Evolutionary conservation across 345 rosid species (phyloP).

Genomic region (Arabidopsis arenosa): DNA sequence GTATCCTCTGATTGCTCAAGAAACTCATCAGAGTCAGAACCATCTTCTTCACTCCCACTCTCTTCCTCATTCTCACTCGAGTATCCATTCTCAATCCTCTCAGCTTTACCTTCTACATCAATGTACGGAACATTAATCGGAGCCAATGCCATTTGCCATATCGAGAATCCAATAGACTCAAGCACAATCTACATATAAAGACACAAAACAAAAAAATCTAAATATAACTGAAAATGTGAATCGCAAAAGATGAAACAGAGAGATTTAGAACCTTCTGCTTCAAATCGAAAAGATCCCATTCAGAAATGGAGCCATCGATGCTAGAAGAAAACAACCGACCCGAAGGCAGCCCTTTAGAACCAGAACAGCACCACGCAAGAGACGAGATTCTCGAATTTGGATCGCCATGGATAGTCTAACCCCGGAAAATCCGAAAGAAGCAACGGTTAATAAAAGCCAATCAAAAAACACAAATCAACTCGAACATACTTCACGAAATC

Average conservation of each 20-base stretch:
- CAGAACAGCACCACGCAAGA: slow-evolving; percentile 74
- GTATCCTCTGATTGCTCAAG: slow-evolving; percentile 45
- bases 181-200: slow-evolving; percentile 62
- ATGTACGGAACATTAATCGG: slow-evolving; percentile 40
- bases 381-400: slow-evolving; percentile 79
- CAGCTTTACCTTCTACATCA: slow-evolving; percentile 43
- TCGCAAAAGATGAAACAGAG: background rate
- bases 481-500: slow-evolving; percentile 40
- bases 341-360: slow-evolving; percentile 58
- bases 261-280: slow-evolving; percentile 68
- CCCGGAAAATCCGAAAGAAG: slow-evolving; percentile 20
- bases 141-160: slow-evolving; percentile 93
- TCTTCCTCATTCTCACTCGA: slow-evolving; percentile 44
- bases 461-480: slow-evolving; percentile 43
- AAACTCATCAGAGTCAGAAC: slow-evolving; percentile 55
- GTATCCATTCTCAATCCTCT: slow-evolving; percentile 58
- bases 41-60: slow-evolving; percentile 66
- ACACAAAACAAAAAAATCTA: background rate
- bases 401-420: slow-evolving; percentile 83
- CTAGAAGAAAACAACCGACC: slow-evolving; percentile 86
- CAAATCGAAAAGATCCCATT: slow-evolving; percentile 88
- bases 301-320: slow-evolving; percentile 82
- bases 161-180: slow-evolving; percentile 74
- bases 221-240: background rate
- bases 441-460: slow-evolving; percentile 28